phyloP scores from a whole-genome alignment of 2,329 filamentous ascomycete genomes.

The Hypocreales sp. region DNA sequence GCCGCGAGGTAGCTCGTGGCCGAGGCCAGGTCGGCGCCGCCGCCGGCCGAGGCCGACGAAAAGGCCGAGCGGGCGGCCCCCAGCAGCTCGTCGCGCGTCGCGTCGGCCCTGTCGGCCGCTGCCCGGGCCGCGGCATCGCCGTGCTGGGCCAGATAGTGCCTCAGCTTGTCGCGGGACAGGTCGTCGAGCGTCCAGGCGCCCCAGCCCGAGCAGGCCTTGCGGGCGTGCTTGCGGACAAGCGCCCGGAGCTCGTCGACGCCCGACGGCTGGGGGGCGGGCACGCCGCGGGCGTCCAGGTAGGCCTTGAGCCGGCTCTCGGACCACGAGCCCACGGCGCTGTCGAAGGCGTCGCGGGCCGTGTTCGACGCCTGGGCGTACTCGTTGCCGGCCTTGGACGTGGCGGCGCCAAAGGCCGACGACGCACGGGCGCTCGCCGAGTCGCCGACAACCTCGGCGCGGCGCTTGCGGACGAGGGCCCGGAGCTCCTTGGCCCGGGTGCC shows the following conservation, averaged over 20 bases:
- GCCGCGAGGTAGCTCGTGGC: conserved; percentile 55
- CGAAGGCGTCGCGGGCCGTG: conserved; percentile 51
- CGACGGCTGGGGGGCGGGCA: conserved; percentile 57
- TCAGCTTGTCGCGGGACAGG: conserved; percentile 55
- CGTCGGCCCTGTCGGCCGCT: conserved; percentile 44
- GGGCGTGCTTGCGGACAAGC: conserved; percentile 55
- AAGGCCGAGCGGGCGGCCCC: conserved; percentile 48
- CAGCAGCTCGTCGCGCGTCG: conserved; percentile 58
- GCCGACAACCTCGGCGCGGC: conserved; percentile 56
- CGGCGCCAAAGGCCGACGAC: conserved; percentile 50
- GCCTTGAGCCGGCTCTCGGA: conserved; percentile 64
- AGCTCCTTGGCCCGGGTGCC: conserved; percentile 85
- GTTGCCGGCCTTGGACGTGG: conserved; percentile 61
- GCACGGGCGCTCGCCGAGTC: conserved; percentile 45
- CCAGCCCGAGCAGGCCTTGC: conserved; percentile 54
- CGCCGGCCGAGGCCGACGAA: conserved; percentile 39
- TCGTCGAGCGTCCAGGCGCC: conserved; percentile 70
- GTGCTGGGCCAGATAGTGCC: conserved; percentile 34
- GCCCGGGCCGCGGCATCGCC: conserved; percentile 42
- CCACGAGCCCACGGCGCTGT: conserved; percentile 46
- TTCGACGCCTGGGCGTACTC: conserved; percentile 55
- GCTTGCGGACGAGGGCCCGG: conserved; percentile 75
- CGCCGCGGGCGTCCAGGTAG: conserved; percentile 60
- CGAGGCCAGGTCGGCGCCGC: conserved; percentile 45
- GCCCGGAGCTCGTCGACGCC: conserved; percentile 61